These are phyloP conservation scores for Fennellomyces sp. DNA, from an alignment of 371 early-diverging fungal species.

Conservation along the genomic window DNA sequence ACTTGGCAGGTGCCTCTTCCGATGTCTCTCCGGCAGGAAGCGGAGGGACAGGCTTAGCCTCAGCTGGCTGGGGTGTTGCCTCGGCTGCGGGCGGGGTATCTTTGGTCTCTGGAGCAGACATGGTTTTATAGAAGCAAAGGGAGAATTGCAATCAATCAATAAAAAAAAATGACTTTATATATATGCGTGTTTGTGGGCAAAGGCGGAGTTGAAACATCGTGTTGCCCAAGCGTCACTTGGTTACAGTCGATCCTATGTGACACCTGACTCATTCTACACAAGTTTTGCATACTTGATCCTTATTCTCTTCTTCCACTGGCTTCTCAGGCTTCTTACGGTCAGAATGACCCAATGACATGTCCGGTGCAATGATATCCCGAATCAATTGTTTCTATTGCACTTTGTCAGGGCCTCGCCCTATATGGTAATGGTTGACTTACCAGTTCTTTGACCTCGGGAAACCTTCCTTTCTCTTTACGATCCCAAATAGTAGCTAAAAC, in stretches of 20 bases:
- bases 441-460: constrained; percentile 78
- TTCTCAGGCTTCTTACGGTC: constrained; percentile 23
- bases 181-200: neutral
- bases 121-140: neutral
- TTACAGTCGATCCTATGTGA: neutral
- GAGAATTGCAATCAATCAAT: neutral
- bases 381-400: constrained; percentile 67
- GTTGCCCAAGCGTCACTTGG: neutral
- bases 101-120: neutral
- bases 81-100: neutral
- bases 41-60: constrained; percentile 19
- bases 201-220: neutral
- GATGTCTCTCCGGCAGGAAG: constrained; percentile 9
- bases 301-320: constrained; percentile 1
- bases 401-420: neutral
- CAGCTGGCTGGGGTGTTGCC: constrained; percentile 5
- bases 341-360: constrained; percentile 69
- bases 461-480: constrained; percentile 64
- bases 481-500: constrained; percentile 59
- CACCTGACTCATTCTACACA: constrained; percentile 16
- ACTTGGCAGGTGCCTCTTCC: constrained; percentile 2
- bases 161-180: neutral
- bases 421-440: constrained; percentile 21
- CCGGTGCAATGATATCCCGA: constrained; percentile 66
- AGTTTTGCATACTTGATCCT: constrained; percentile 9